Percentiles rank a stretch among this genome's conserved stretches.
These are phyloP conservation scores for Boletus semigastroideus DNA, from an alignment of 1,284 basidiomycete genomes.

Conservation along the genomic window DNA sequence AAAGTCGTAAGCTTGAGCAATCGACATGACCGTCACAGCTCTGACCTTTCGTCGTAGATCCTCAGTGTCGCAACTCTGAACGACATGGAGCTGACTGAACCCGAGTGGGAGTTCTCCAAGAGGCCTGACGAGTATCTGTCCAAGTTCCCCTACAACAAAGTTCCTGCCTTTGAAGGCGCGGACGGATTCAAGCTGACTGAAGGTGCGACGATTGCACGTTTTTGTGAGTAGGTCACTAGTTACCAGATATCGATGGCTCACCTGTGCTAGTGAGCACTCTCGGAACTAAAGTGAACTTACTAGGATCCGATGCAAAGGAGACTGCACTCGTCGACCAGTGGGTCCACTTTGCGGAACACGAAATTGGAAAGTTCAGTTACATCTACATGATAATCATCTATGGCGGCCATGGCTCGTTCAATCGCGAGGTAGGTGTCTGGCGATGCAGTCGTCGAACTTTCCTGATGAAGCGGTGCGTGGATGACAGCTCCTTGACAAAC, in stretches of 20 bases:
- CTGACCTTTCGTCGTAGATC: background rate
- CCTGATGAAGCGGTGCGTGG: too few relatives aligned
- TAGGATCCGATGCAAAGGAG: slow-evolving; percentile 45
- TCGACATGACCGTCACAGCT: too few relatives aligned
- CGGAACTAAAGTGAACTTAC: slow-evolving; percentile 44
- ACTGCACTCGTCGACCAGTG: slow-evolving; percentile 51
- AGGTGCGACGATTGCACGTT: slow-evolving; percentile 52
- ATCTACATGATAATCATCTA: background rate
- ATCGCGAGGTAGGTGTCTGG: background rate
- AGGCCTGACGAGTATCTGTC: slow-evolving; percentile 40
- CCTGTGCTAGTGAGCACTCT: slow-evolving; percentile 41
- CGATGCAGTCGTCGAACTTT: too few relatives aligned
- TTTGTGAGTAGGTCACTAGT: slow-evolving; percentile 37
- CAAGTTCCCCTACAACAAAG: slow-evolving; percentile 46
- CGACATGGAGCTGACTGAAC: slow-evolving; percentile 7
- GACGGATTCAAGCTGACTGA: slow-evolving; percentile 53
- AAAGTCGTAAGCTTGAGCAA: background rate
- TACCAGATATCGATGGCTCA: background rate
- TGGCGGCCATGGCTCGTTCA: background rate
- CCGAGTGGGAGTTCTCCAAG: slow-evolving; percentile 27
- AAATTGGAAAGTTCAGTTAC: slow-evolving; percentile 26
- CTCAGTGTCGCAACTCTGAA: slow-evolving; percentile 10
- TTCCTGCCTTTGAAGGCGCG: slow-evolving; percentile 50
- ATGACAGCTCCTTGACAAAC: background rate
- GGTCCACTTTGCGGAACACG: slow-evolving; percentile 47